A percentile compares a stretch with the other conserved stretches of the same genome.
These are phyloP conservation scores for Mycena haematopus DNA, from an alignment of 768 basidiomycete genomes.

Conservation along the genomic window DNA sequence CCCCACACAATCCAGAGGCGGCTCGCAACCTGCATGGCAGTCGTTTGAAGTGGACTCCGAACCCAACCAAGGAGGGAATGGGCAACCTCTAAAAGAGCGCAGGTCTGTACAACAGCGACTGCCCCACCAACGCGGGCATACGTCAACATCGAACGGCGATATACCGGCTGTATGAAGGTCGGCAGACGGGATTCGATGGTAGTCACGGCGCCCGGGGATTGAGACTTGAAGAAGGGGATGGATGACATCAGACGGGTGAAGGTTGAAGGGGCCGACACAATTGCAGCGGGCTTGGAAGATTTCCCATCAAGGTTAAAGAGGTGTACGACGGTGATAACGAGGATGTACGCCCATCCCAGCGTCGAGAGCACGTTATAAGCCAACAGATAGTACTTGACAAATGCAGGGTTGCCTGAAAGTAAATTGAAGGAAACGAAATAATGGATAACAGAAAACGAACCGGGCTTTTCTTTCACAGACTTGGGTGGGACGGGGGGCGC, in stretches of 20 bases:
- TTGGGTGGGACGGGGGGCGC: conserved; percentile 28
- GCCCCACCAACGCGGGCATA: conserved; percentile 64
- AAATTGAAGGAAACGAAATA: neutral
- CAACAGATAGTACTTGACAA: conserved; percentile 68
- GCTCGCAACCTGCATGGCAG: conserved; percentile 79
- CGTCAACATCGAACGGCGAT: conserved; percentile 60
- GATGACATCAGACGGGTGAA: conserved; percentile 43
- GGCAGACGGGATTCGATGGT: conserved; percentile 48
- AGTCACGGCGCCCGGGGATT: conserved; percentile 31
- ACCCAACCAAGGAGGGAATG: conserved; percentile 86
- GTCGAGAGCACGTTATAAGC: conserved; percentile 81
- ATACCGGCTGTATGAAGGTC: conserved; percentile 46
- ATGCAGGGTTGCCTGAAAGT: conserved; percentile 22
- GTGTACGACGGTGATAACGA: conserved; percentile 59
- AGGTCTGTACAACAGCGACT: conserved; percentile 81
- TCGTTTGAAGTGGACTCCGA: conserved; percentile 75
- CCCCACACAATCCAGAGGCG: conserved; percentile 89
- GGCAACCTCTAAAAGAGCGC: conserved; percentile 82
- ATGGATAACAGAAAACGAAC: conserved; percentile 1
- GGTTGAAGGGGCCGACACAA: conserved; percentile 44
- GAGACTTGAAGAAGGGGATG: conserved; percentile 43
- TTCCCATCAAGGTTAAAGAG: conserved; percentile 52
- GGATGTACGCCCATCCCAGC: conserved; percentile 76
- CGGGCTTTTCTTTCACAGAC: conserved; percentile 19
- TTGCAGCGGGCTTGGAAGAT: conserved; percentile 36